A percentile compares a stretch with the other conserved stretches of the same genome.
Evolutionary conservation across 352 stramenopile species (phyloP).

Genomic region (Globisporangium nagaii): DNA sequence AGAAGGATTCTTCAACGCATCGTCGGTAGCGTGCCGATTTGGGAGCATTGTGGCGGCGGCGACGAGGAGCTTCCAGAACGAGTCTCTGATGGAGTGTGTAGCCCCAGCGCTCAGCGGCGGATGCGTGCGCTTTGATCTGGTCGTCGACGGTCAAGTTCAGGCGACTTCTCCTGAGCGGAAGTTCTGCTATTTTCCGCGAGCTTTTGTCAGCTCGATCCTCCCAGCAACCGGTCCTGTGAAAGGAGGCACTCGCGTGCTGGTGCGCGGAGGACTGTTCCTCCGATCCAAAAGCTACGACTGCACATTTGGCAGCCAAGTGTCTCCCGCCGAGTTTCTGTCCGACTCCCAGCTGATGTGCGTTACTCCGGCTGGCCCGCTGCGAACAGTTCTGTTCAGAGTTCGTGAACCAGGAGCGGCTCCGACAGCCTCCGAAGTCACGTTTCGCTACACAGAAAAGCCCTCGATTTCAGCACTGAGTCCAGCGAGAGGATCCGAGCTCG

Average conservation of each 20-base stretch:
- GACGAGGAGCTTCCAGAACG: neutral
- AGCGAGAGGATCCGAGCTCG: constrained; percentile 20
- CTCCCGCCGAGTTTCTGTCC: constrained; percentile 19
- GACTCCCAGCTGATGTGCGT: constrained; percentile 26
- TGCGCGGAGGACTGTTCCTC: constrained; percentile 26
- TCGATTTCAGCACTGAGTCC: constrained; percentile 15
- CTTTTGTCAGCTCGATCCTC: constrained; percentile 20
- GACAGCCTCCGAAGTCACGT: neutral
- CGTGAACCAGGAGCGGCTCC: constrained; percentile 5
- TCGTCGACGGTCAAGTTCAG: neutral
- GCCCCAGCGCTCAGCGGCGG: constrained; percentile 7
- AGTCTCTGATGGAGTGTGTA: constrained; percentile 13
- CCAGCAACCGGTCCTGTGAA: constrained; percentile 23
- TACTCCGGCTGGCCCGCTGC: constrained; percentile 16
- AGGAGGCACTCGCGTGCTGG: constrained; percentile 32
- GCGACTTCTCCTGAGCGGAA: neutral
- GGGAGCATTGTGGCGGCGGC: neutral
- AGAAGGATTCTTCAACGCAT: constrained; percentile 12
- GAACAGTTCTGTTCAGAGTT: constrained; percentile 21
- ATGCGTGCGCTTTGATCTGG: constrained; percentile 1
- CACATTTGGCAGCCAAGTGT: constrained; percentile 16
- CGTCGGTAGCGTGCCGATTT: constrained; percentile 7
- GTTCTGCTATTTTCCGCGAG: constrained; percentile 3
- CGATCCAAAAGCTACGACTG: constrained; percentile 16
- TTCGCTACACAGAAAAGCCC: constrained; percentile 20